Conservation (phyloP, 305 asterid genomes). For the Plantago coronopus region DNA sequence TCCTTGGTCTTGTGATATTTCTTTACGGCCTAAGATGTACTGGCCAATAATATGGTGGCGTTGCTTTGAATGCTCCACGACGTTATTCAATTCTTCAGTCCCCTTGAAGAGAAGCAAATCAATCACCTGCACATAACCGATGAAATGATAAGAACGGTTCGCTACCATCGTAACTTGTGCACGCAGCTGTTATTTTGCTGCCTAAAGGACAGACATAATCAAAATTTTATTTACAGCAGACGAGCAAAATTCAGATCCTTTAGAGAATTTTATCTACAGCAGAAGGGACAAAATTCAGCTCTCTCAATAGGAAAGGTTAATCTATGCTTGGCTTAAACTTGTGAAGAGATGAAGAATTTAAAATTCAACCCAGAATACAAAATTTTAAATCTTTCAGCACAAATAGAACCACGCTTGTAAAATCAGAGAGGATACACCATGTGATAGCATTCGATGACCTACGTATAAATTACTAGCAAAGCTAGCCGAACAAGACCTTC, state of each 20-base stretch:
- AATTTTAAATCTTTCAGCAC: no score
- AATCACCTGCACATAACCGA: conserved; percentile 48
- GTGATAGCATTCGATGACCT: not conserved
- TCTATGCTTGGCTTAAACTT: not conserved
- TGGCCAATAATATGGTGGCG: conserved; percentile 91
- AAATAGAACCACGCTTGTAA: no score
- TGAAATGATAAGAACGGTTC: not conserved
- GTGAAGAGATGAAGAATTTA: no score
- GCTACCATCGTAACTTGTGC: not conserved
- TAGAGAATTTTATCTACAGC: no score
- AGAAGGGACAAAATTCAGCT: not conserved
- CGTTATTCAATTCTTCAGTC: conserved; percentile 66
- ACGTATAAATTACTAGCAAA: not conserved
- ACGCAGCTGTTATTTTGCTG: not conserved
- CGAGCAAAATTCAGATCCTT: not conserved
- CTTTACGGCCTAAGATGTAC: conserved; percentile 53
- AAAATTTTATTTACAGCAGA: no score
- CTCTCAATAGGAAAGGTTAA: not conserved
- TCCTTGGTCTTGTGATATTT: conserved; percentile 36
- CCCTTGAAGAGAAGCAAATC: conserved; percentile 90
- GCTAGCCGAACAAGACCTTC: not conserved
- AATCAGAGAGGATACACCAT: not conserved
- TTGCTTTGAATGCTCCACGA: conserved; percentile 90
- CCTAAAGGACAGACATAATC: not conserved
- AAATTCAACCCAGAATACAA: no score